Conservation (phyloP, 768 basidiomycete species). For the Postia placenta region DNA sequence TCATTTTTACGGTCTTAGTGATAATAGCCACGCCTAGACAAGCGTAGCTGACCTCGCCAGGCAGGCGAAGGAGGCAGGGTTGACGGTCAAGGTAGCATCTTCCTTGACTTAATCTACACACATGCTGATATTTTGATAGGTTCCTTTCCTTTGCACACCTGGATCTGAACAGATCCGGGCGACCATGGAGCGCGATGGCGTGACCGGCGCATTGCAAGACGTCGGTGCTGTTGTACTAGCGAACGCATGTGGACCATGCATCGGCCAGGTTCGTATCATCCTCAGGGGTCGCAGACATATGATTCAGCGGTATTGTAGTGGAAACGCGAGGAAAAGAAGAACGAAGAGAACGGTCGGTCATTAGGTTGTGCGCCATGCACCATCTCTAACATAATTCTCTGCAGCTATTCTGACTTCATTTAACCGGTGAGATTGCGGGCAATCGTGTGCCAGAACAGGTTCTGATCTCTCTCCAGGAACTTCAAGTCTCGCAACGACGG, state of each 20-base stretch:
- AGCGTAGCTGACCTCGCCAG: slow-evolving; percentile 86
- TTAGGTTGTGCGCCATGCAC: background rate
- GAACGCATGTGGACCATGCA: slow-evolving; percentile 98
- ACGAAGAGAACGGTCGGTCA: slow-evolving; percentile 80
- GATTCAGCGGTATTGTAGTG: slow-evolving; percentile 44
- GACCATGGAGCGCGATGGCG: slow-evolving; percentile 91
- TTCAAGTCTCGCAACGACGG: slow-evolving; percentile 97
- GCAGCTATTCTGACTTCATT: slow-evolving; percentile 94
- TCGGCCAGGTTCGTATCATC: slow-evolving; percentile 66
- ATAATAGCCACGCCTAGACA: slow-evolving; percentile 43
- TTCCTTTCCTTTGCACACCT: slow-evolving; percentile 84
- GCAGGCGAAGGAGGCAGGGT: slow-evolving; percentile 81
- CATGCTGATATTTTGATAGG: slow-evolving; percentile 33
- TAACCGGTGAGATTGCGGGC: slow-evolving; percentile 59
- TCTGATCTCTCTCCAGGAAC: slow-evolving; percentile 38
- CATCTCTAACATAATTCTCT: background rate
- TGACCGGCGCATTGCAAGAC: slow-evolving; percentile 74
- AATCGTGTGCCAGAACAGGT: background rate
- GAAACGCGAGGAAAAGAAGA: slow-evolving; percentile 86
- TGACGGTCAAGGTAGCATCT: slow-evolving; percentile 59
- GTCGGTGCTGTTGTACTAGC: slow-evolving; percentile 95
- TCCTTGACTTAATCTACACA: background rate
- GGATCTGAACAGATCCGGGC: slow-evolving; percentile 96
- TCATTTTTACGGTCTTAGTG: background rate
- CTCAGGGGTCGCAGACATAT: slow-evolving; percentile 1